Percentiles rank a stretch among this genome's conserved stretches.
These are phyloP conservation scores for Fusarium tanahbumbuense DNA, from an alignment of 2,329 filamentous ascomycete species.

Conservation along the genomic window DNA sequence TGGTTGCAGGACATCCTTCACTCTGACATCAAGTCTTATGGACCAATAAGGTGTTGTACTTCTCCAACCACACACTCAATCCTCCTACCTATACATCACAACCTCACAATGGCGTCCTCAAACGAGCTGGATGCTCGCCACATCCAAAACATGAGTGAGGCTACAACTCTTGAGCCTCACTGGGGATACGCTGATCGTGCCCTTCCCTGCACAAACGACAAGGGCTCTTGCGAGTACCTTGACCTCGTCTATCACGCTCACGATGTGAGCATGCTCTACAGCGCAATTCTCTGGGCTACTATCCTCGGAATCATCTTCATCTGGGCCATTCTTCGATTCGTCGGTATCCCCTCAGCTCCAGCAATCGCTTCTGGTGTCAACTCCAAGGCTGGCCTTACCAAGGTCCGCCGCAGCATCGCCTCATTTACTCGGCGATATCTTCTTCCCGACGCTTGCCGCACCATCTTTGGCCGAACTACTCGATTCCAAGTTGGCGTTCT, in stretches of 20 bases:
- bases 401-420: slow-evolving; percentile 53
- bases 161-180: slow-evolving; percentile 53
- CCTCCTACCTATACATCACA: not conserved
- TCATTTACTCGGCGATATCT: slow-evolving; percentile 63
- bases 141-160: slow-evolving; percentile 57
- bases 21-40: not conserved
- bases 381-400: slow-evolving; percentile 38
- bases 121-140: slow-evolving; percentile 48
- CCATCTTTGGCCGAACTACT: slow-evolving; percentile 74
- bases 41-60: not conserved
- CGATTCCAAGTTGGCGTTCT: slow-evolving; percentile 75
- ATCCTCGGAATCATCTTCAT: slow-evolving; percentile 57
- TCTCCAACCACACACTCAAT: not conserved
- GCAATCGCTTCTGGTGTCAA: slow-evolving; percentile 38
- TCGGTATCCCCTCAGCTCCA: slow-evolving; percentile 45
- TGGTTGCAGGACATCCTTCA: slow-evolving; percentile 8
- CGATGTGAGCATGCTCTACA: slow-evolving; percentile 63
- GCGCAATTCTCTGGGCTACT: slow-evolving; percentile 62
- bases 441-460: slow-evolving; percentile 68
- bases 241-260: slow-evolving; percentile 63
- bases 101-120: slow-evolving; percentile 32
- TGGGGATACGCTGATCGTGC: slow-evolving; percentile 62
- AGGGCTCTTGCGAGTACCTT: slow-evolving; percentile 62
- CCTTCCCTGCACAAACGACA: slow-evolving; percentile 59
- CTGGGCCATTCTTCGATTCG: slow-evolving; percentile 52